Evolutionary conservation across 2,329 filamentous ascomycete species (phyloP), one percentile per base, ranked within the genome.

Genomic region (Xylariaceae sp.): DNA sequence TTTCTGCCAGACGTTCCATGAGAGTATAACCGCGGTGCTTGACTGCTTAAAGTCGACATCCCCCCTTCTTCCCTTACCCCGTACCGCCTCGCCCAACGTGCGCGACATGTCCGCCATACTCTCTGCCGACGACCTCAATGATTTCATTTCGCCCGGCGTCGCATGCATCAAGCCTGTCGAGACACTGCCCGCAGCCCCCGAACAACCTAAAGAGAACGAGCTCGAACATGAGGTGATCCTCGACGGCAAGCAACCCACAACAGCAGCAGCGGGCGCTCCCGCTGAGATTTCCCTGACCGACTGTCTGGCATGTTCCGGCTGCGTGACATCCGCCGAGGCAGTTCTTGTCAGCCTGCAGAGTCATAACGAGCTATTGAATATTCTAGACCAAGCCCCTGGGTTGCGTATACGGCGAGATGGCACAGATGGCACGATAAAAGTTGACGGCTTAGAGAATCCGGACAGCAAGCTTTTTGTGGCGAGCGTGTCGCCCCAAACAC

Each of bases 111-210:
- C 92, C 71, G 94, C 94, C 59, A 99, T 99, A 67, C 88, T 99
- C 67, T 97, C 92, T 51, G 88, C 89, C 67, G 93, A 99, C 78
- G 92, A 97, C 72, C 81, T 99, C 57, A 99, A 99, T 79, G 94
- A 99, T 80, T 99, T 99, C 77, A 99, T 99, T 71, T 94, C 90
- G 52, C 94, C 94, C 11, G 92, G 93, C 58, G 92, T 99, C 68
- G 94, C 94, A 59, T 99, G 94, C 76, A 97, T 99, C 74, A 97
- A 99, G 70, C 94, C 94, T 23, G 82, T 99, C 70, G 94, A 99
- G 73, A 95, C 91, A 2, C 83, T 99, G 11, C 93, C 94, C 2
- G 73, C 82, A 20, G 71, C 76, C 44, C 55, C 63, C 30, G 33
- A 58, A 6, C 50, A 43, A 24, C 16, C 41, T 27, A 37, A 43